phyloP scores from a whole-genome alignment of 139 green algal genomes.

The Nannochloris sp. region DNA sequence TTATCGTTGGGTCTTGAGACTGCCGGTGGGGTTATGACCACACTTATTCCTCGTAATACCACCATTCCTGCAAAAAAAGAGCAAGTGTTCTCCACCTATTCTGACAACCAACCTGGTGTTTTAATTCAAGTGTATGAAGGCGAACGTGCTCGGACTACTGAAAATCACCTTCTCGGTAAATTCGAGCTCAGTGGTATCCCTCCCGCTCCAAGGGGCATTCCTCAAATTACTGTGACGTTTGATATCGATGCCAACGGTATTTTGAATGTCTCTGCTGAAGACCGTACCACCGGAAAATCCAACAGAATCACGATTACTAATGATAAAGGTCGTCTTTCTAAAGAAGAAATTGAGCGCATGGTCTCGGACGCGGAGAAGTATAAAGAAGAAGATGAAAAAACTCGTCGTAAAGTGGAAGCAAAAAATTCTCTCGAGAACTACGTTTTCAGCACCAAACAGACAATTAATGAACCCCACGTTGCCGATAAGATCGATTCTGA shows the following conservation, averaged over 20 bases:
- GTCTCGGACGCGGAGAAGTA: slow-evolving; percentile 96
- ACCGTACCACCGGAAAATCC: slow-evolving; percentile 92
- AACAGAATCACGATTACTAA: slow-evolving; percentile 99
- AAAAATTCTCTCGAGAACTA: slow-evolving; percentile 95
- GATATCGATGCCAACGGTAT: slow-evolving; percentile 99
- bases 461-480: slow-evolving; percentile 71
- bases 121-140: slow-evolving; percentile 81
- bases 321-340: slow-evolving; percentile 95
- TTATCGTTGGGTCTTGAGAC: slow-evolving; percentile 96
- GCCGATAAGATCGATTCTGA: slow-evolving; percentile 65
- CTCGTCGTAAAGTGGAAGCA: slow-evolving; percentile 86
- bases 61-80: slow-evolving; percentile 99
- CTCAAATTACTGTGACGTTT: slow-evolving; percentile 96
- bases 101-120: slow-evolving; percentile 97
- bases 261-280: slow-evolving; percentile 95
- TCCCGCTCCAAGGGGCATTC: slow-evolving; percentile 90
- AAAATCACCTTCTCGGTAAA: slow-evolving; percentile 98
- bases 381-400: slow-evolving; percentile 94
- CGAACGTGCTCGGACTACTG: slow-evolving; percentile 83
- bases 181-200: slow-evolving; percentile 98
- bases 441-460: slow-evolving; percentile 92
- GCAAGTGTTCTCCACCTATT: slow-evolving; percentile 98
- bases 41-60: slow-evolving; percentile 95
- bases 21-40: slow-evolving; percentile 84
- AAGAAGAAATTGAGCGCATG: slow-evolving; percentile 99